A percentile compares a stretch with the other conserved stretches of the same genome.
Conservation (phyloP, 1,284 basidiomycete species). For the Neonothopanus nambi region DNA sequence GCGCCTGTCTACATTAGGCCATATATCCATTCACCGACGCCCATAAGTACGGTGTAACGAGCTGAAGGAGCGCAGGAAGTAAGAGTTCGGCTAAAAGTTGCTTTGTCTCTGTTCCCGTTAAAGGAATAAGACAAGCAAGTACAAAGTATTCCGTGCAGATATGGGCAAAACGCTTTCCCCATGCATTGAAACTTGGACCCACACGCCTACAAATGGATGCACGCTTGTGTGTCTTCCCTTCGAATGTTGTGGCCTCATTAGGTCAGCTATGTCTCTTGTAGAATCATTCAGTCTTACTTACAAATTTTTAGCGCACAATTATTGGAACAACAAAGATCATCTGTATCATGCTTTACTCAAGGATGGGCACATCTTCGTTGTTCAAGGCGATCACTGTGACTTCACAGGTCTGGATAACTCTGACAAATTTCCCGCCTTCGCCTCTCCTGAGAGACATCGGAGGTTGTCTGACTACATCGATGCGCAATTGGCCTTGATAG, state of each 20-base stretch:
- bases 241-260: neutral
- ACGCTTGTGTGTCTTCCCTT: conserved; percentile 1
- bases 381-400: conserved; percentile 38
- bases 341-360: conserved; percentile 26
- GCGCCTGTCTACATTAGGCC: too few species aligned
- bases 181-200: neutral
- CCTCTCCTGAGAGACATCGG: conserved; percentile 5
- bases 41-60: too few species aligned
- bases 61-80: too few species aligned
- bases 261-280: neutral
- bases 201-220: conserved; percentile 7
- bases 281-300: too few species aligned
- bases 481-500: too few species aligned
- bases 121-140: too few species aligned
- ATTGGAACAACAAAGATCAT: neutral
- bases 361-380: conserved; percentile 36
- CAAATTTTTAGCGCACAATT: too few species aligned
- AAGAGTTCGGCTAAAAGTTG: too few species aligned
- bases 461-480: too few species aligned
- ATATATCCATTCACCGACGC: too few species aligned
- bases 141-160: too few species aligned
- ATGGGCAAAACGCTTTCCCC: neutral
- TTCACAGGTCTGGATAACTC: conserved; percentile 16
- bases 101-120: too few species aligned
- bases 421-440: conserved; percentile 2